Evolutionary conservation across 2,329 filamentous ascomycete genomes (phyloP), one percentile per base, ranked within the genome.

Genomic region (Zasmidium angulare): DNA sequence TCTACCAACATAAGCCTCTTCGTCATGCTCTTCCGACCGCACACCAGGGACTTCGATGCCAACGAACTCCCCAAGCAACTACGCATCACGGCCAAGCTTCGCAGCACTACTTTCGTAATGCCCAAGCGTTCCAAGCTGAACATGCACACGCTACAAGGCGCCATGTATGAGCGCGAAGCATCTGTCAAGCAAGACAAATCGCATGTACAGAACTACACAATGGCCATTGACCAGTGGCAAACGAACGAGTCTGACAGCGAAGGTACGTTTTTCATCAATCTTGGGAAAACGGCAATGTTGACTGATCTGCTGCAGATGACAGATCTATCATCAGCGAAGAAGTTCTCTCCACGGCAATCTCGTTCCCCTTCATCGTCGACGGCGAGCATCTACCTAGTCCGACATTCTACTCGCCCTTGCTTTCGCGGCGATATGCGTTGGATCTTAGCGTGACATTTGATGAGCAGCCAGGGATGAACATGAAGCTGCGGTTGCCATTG

Each of bases 81-180:
- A 55, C 29, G 21, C 14, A 48, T 60, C 55, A 56, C 49, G 23
- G 58, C 61, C 14, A 46, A 60, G 9, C 46, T 63, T 6, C 56
- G 50, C n/a, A 56, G 51, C 0, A 56, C 58, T 4, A 63, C 61
- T 2, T 58, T 63, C 22, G 58, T 63, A 2, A 60, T 60, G 58
- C 52, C 50, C 14, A 21, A 49, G 23, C 24, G 48, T 24, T 48
- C 48, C 1, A 54, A 40, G 2, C 61, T 47, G 14, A 55, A 40
- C 1, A 24, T 56, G 29, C 61, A 60, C 17, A 53, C 55, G 1
- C 9, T 60, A 1, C 43, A 40, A 12, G 52, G 51, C 40, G 49
- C 31, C 6, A 36, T 46, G 19, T 46, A 31, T 12, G 20, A 36
- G 36, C 57, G 48, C 12, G 48, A 53, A 17, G 57, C 57, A 3